Conservation (phyloP, 2,329 filamentous ascomycete genomes). For the Penicillium frequentans region DNA sequence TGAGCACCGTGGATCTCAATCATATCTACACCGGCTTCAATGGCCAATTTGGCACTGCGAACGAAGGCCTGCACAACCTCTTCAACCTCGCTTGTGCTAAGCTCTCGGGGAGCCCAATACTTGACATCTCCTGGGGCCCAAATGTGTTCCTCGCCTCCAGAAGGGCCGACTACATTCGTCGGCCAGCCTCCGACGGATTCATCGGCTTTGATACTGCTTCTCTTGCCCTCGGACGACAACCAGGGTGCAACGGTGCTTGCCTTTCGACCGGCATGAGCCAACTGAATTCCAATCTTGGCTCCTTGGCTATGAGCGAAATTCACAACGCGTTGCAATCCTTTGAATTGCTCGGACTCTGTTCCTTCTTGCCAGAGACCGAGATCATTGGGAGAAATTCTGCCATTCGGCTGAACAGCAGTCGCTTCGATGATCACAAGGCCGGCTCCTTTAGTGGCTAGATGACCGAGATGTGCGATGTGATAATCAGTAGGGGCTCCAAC, state of each 20-base stretch:
- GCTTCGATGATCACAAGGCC: slow-evolving; percentile 76
- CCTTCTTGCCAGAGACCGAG: slow-evolving; percentile 73
- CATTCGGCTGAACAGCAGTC: slow-evolving; percentile 70
- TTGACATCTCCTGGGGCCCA: slow-evolving; percentile 61
- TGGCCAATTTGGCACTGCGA: slow-evolving; percentile 57
- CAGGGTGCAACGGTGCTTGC: slow-evolving; percentile 56
- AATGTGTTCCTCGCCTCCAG: slow-evolving; percentile 51
- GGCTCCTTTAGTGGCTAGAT: slow-evolving; percentile 71
- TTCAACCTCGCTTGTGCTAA: slow-evolving; percentile 68
- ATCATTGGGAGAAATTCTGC: slow-evolving; percentile 69
- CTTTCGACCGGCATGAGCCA: slow-evolving; percentile 74
- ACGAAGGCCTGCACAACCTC: slow-evolving; percentile 62
- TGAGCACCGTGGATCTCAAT: slow-evolving; percentile 80
- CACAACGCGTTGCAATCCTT: slow-evolving; percentile 63
- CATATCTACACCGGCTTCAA: slow-evolving; percentile 70
- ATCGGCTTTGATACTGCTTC: slow-evolving; percentile 38
- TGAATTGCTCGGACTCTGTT: slow-evolving; percentile 60
- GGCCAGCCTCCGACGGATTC: slow-evolving; percentile 56
- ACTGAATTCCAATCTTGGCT: slow-evolving; percentile 74
- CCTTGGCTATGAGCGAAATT: slow-evolving; percentile 78
- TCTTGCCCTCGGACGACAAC: slow-evolving; percentile 26
- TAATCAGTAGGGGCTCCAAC: slow-evolving; percentile 72
- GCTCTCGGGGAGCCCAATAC: slow-evolving; percentile 62
- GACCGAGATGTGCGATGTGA: slow-evolving; percentile 78
- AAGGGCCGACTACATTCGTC: slow-evolving; percentile 46